Base-by-base conservation (phyloP, 352 stramenopile genomes). In the Phytopythium helicoides region DNA sequence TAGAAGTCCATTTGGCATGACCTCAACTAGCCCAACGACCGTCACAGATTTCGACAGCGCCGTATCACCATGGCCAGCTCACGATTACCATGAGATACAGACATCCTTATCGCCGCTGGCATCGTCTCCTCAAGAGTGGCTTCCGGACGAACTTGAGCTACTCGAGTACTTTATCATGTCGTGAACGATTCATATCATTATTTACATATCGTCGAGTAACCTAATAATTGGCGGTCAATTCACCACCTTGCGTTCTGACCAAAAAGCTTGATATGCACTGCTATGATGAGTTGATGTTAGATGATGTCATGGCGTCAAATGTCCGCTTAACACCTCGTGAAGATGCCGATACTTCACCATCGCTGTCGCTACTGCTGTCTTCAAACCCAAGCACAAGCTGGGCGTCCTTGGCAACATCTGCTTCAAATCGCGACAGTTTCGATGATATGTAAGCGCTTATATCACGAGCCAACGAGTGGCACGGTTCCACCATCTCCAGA, bases 141-240 rank as follows among this genome's bases (percentile, higher is more conserved):
- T 68, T 11, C 68, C 64, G 3, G 76, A 88, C 0, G 81, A 91
- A 11, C 47, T 87, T 52, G 77, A 62, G 55, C 59, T 89, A 11
- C 76, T 91, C 47, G 70, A 84, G 60, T 91, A 89, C 48, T 91
- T 91, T 47, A 84, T 91, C 47, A 54, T 88, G 31, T 87, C 45
- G 18, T 51, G 18, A 38, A 33, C n/a, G n/a, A n/a, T n/a, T n/a
- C n/a, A n/a, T n/a, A n/a, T n/a, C n/a, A n/a, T n/a, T n/a, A n/a
- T n/a, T n/a, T n/a, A n/a, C n/a, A n/a, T n/a, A n/a, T n/a, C n/a
- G n/a, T n/a, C n/a, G n/a, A n/a, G n/a, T n/a, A n/a, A n/a, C n/a
- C n/a, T n/a, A n/a, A n/a, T n/a, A n/a, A n/a, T n/a, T n/a, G n/a
- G n/a, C n/a, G n/a, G n/a, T n/a, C n/a, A n/a, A n/a, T n/a, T n/a